Conservation (phyloP, 2,329 filamentous ascomycete species). For the Neonectria magnoliae region DNA sequence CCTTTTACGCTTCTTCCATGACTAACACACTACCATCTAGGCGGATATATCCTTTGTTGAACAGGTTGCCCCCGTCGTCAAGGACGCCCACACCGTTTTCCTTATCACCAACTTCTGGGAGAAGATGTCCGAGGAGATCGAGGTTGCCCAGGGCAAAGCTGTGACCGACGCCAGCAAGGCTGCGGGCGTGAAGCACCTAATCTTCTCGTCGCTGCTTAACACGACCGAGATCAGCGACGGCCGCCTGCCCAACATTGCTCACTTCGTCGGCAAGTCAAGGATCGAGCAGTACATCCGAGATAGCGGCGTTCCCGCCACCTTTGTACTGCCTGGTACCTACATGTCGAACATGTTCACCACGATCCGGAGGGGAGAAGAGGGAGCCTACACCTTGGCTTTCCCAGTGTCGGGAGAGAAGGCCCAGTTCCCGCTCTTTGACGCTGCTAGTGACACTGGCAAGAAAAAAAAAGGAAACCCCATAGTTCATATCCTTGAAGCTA, state of each 20-base stretch:
- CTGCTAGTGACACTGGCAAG: constrained; percentile 52
- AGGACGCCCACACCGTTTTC: constrained; percentile 56
- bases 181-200: constrained; percentile 55
- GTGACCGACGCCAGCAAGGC: constrained; percentile 58
- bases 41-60: constrained; percentile 53
- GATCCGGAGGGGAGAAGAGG: constrained; percentile 43
- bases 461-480: constrained; percentile 15
- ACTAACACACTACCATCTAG: constrained; percentile 37
- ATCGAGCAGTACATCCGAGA: constrained; percentile 66
- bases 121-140: constrained; percentile 45
- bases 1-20: neutral
- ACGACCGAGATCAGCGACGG: constrained; percentile 51
- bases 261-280: constrained; percentile 67
- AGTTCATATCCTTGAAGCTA: fast-evolving
- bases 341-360: constrained; percentile 60
- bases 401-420: constrained; percentile 46
- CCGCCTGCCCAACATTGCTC: constrained; percentile 50
- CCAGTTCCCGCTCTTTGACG: constrained; percentile 52
- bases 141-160: constrained; percentile 55
- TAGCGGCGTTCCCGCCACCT: constrained; percentile 59
- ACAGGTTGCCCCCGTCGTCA: constrained; percentile 50
- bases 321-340: constrained; percentile 63
- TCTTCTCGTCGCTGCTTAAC: constrained; percentile 58
- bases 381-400: constrained; percentile 41
- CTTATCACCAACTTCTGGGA: constrained; percentile 54